phyloP scores from a whole-genome alignment of 108 stramenopile species.

The Fragilaria crotonensis region DNA sequence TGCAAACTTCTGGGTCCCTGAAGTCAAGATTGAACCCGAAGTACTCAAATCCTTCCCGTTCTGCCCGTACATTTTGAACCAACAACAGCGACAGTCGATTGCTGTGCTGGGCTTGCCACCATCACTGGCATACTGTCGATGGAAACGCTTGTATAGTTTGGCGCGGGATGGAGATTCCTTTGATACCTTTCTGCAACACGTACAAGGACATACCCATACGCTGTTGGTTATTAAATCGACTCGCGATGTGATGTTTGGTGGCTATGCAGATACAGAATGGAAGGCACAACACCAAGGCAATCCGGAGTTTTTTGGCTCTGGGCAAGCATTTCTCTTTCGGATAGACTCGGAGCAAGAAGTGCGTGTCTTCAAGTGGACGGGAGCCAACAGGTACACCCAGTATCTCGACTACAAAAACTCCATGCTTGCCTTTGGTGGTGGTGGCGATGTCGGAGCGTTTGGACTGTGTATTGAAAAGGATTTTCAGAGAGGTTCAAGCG shows the following conservation, averaged over 20 bases:
- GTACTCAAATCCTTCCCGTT: neutral
- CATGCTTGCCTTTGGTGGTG: conserved; percentile 81
- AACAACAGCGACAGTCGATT: neutral
- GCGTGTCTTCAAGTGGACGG: conserved; percentile 71
- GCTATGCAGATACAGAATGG: conserved; percentile 76
- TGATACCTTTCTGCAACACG: conserved; percentile 56
- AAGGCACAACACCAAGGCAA: conserved; percentile 13
- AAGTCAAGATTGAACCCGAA: neutral
- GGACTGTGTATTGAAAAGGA: conserved; percentile 83
- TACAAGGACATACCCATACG: conserved; percentile 43
- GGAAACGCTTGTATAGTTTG: conserved; percentile 76
- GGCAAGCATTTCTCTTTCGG: conserved; percentile 5
- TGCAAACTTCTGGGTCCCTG: neutral
- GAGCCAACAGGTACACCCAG: conserved; percentile 80
- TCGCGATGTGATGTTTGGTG: conserved; percentile 60
- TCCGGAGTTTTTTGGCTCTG: conserved; percentile 6
- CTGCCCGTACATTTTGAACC: neutral
- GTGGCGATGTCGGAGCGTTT: conserved; percentile 79
- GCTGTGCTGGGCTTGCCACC: conserved; percentile 29
- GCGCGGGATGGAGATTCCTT: conserved; percentile 82
- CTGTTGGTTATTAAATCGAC: conserved; percentile 71
- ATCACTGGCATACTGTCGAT: conserved; percentile 58
- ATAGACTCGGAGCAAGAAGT: conserved; percentile 15
- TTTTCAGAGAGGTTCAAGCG: conserved; percentile 74
- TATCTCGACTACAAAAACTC: conserved; percentile 52